Percentiles rank a stretch among this genome's conserved stretches.
Evolutionary conservation across 2,329 filamentous ascomycete genomes (phyloP).

Genomic region (Fusarium buxicola): DNA sequence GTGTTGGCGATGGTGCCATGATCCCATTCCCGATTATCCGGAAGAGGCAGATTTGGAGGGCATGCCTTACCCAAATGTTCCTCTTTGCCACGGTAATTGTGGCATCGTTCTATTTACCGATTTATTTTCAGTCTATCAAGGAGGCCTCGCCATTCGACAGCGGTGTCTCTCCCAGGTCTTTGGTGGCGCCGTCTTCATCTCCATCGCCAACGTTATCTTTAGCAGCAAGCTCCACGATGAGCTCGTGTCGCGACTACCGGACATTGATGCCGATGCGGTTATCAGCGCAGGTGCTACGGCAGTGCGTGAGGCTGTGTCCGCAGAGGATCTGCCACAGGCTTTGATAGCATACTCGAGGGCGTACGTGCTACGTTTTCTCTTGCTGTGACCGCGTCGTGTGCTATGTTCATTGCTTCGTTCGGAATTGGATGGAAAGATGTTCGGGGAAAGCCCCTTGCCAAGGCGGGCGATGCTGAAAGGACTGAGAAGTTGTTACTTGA

Average conservation of each 20-base stretch:
- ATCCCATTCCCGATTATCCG: slow-evolving; percentile 59
- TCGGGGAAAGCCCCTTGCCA: slow-evolving; percentile 49
- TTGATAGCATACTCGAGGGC: slow-evolving; percentile 55
- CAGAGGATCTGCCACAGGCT: slow-evolving; percentile 50
- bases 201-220: slow-evolving; percentile 48
- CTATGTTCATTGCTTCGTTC: slow-evolving; percentile 51
- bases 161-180: slow-evolving; percentile 45
- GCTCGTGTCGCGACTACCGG: slow-evolving; percentile 47
- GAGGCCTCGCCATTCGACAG: slow-evolving; percentile 45
- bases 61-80: slow-evolving; percentile 55
- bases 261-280: slow-evolving; percentile 47
- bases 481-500: neutral
- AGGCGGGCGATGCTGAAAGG: slow-evolving; percentile 32
- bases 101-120: slow-evolving; percentile 60
- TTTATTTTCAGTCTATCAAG: slow-evolving; percentile 64
- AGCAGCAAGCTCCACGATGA: slow-evolving; percentile 48
- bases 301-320: slow-evolving; percentile 50
- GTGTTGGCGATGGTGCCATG: slow-evolving; percentile 61
- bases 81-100: slow-evolving; percentile 59
- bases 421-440: slow-evolving; percentile 62
- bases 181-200: slow-evolving; percentile 61
- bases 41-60: slow-evolving; percentile 57
- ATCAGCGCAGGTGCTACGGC: slow-evolving; percentile 58
- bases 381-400: slow-evolving; percentile 47
- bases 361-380: slow-evolving; percentile 48